Evolutionary conservation across 202 grass and related monocot species (phyloP), one percentile per base, ranked within the genome.

Genomic region (Musa balbisiana): DNA sequence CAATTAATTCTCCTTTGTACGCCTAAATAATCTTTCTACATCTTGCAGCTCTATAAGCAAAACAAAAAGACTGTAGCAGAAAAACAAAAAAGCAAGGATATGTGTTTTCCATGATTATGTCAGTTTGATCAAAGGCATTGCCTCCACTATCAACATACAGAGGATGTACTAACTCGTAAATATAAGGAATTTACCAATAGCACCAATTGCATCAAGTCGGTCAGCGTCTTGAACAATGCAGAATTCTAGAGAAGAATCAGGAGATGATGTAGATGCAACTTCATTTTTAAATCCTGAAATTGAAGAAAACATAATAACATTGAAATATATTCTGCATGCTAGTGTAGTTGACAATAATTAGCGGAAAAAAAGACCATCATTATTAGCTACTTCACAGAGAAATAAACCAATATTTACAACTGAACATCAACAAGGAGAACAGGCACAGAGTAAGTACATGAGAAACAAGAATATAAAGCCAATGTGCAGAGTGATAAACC

Each of bases 161-260:
- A 26, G 1, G 16, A 75, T 43, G 8, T 26, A 59, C 49, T 59
- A 43, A 59, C 13, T 60, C 11, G 16, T 9, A 64, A 52, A 33
- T 55, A 8, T 17, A 80, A 62, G 10, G 62, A 78, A 69, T 87
- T 43, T 89, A 91, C 91, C 94, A 74, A 91, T 97, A 33, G 90
- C 93, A 69, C 88, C 93, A 80, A 93, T 92, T 79, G 94, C 88
- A 78, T 98, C 91, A 12, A 98, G 83, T 13, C 91, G 87, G 83
- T 94, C 94, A 52, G 91, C 94, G 83, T 98, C 91, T 89, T 98
- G 91, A 56, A 98, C 94, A 81, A 98, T 82, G 63, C 81, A 85
- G 81, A 98, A 89, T 80, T 98, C 94, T 78, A 86, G 50, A 17
- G 87, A 79, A 33, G 78, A 80, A 15, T 91, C 76, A 21, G 49